These are phyloP conservation scores for Rhodotorula kratochvilovae DNA, from an alignment of 768 basidiomycete species.

Conservation along the genomic window DNA sequence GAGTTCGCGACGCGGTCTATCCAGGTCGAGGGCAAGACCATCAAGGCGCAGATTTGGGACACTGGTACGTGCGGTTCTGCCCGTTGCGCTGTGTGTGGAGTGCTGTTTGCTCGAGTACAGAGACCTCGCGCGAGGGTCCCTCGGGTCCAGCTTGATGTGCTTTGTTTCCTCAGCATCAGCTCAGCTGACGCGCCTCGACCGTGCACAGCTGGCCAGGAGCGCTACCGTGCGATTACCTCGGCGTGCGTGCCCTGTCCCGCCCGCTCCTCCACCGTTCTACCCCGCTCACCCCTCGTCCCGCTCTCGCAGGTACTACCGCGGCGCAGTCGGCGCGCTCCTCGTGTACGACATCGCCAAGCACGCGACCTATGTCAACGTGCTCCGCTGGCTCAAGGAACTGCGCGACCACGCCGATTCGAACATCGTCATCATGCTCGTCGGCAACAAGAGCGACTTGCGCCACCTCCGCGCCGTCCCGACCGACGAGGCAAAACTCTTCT, in stretches of 20 bases:
- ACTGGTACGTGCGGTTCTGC: constrained; percentile 58
- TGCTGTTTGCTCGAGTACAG: too few relatives aligned
- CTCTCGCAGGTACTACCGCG: constrained; percentile 79
- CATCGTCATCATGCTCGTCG: constrained; percentile 67
- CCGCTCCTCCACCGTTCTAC: not conserved
- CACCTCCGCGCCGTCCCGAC: constrained; percentile 93
- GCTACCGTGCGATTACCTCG: constrained; percentile 95
- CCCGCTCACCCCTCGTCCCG: not conserved
- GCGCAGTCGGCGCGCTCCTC: constrained; percentile 84
- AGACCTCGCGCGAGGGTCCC: not conserved
- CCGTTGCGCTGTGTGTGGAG: not conserved
- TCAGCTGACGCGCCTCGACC: not conserved
- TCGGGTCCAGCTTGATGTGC: too few relatives aligned
- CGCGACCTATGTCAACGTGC: constrained; percentile 86
- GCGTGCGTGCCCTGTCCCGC: constrained; percentile 52
- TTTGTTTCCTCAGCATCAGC: not conserved
- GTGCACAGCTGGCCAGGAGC: constrained; percentile 82
- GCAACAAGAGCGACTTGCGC: constrained; percentile 99
- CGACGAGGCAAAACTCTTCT: constrained; percentile 89
- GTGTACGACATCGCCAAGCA: constrained; percentile 92
- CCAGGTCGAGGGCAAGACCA: constrained; percentile 89
- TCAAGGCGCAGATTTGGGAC: constrained; percentile 99
- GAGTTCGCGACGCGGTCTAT: constrained; percentile 96
- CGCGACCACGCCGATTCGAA: constrained; percentile 72
- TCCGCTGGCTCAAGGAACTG: constrained; percentile 93